Percentiles rank a stretch among this genome's conserved stretches.
Conservation (phyloP, 2,329 filamentous ascomycete genomes). For the Phoma sp. region DNA sequence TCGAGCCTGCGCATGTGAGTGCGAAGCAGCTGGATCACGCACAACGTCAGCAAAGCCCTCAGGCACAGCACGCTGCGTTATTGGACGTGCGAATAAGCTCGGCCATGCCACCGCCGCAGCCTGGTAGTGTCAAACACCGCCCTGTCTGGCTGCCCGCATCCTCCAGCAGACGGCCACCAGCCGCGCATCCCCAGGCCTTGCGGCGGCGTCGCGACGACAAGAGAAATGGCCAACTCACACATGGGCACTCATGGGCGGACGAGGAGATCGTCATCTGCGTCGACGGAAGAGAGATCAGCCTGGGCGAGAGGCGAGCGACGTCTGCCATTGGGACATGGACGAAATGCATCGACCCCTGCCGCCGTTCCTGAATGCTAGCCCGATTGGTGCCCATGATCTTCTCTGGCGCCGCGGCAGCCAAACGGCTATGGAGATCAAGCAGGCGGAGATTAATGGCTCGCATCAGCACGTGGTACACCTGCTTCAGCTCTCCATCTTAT, state of each 20-base stretch:
- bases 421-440: constrained; percentile 34
- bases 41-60: constrained; percentile 40
- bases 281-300: constrained; percentile 17
- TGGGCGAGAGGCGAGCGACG: constrained; percentile 18
- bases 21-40: constrained; percentile 47
- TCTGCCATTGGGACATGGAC: constrained; percentile 26
- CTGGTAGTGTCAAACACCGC: constrained; percentile 24
- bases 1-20: constrained; percentile 50
- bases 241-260: constrained; percentile 40
- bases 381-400: constrained; percentile 33
- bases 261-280: constrained; percentile 42
- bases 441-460: constrained; percentile 19
- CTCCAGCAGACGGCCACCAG: constrained; percentile 25
- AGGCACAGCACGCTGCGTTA: constrained; percentile 20
- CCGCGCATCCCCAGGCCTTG: constrained; percentile 20
- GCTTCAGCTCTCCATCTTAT: constrained; percentile 1
- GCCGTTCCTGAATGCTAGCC: constrained; percentile 38
- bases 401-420: constrained; percentile 23
- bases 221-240: constrained; percentile 46
- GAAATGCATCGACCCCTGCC: constrained; percentile 27
- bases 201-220: constrained; percentile 6
- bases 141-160: constrained; percentile 9
- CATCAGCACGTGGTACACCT: constrained; percentile 21
- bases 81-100: constrained; percentile 32
- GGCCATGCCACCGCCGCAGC: constrained; percentile 26